A percentile compares a stretch with the other conserved stretches of the same genome.
Evolutionary conservation across 129 eudicot species (phyloP).

Genomic region (carrot (Daucus carota)): DH1_v3.0 NC_030388.2:2474501-2475000

Average conservation of each 20-base stretch:
- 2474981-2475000: conserved; percentile 44
- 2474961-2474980: conserved; percentile 69
- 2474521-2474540: neutral
- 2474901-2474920: conserved; percentile 67
- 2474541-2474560: conserved; percentile 26
- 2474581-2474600: conserved; percentile 80
- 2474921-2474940: conserved; percentile 86
- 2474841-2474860: conserved; percentile 58
- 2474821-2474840: conserved; percentile 78
- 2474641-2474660: conserved; percentile 60
- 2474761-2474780: neutral
- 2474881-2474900: conserved; percentile 68
- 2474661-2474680: conserved; percentile 69
- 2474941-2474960: conserved; percentile 77
- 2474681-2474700: conserved; percentile 79
- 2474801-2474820: conserved; percentile 85
- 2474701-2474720: conserved; percentile 36
- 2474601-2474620: conserved; percentile 51
- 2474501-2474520: neutral
- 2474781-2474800: conserved; percentile 35
- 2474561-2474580: conserved; percentile 81
- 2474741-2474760: neutral
- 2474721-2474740: neutral
- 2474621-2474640: conserved; percentile 43
- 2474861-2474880: conserved; percentile 38